Evolutionary conservation across 2,329 filamentous ascomycete species (phyloP).

Genomic region (Ascosphaera apis): DNA sequence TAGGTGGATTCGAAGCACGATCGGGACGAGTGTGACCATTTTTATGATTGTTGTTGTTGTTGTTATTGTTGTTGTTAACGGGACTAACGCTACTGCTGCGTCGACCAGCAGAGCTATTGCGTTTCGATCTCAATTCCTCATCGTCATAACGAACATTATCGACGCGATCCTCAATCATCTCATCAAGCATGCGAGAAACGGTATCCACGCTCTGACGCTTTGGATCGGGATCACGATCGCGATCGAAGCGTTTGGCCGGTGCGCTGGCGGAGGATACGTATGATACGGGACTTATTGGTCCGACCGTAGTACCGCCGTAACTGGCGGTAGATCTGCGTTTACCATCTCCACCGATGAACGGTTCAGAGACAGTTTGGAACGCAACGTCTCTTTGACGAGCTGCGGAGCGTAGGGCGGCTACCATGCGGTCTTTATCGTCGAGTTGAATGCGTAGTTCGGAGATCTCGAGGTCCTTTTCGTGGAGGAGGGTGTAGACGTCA

Average conservation of each 20-base stretch:
- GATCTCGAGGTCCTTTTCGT: constrained; percentile 84
- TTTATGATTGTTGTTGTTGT: too few relatives aligned
- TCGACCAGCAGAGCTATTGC: not conserved
- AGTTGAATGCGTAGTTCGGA: constrained; percentile 68
- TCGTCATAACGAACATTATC: constrained; percentile 30
- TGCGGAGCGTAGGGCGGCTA: constrained; percentile 62
- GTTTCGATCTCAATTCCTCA: not conserved
- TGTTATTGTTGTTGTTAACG: too few relatives aligned
- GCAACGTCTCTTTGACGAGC: constrained; percentile 68
- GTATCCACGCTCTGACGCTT: constrained; percentile 58
- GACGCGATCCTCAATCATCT: constrained; percentile 84
- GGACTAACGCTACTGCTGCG: too few relatives aligned
- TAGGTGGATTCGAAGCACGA: not conserved
- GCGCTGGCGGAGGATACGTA: constrained; percentile 6
- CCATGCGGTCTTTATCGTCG: constrained; percentile 90
- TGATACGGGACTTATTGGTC: constrained; percentile 9
- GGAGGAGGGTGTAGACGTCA: constrained; percentile 46
- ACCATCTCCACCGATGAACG: constrained; percentile 3
- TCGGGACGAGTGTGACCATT: too few relatives aligned
- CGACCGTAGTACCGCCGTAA: constrained; percentile 3
- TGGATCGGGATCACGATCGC: constrained; percentile 22
- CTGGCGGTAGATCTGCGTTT: constrained; percentile 11
- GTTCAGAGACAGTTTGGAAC: constrained; percentile 1
- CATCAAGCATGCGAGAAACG: constrained; percentile 79
- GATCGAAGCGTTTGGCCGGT: constrained; percentile 7